phyloP scores from a whole-genome alignment of 2,329 filamentous ascomycete species.

The Arthrobotrys iridis region DNA sequence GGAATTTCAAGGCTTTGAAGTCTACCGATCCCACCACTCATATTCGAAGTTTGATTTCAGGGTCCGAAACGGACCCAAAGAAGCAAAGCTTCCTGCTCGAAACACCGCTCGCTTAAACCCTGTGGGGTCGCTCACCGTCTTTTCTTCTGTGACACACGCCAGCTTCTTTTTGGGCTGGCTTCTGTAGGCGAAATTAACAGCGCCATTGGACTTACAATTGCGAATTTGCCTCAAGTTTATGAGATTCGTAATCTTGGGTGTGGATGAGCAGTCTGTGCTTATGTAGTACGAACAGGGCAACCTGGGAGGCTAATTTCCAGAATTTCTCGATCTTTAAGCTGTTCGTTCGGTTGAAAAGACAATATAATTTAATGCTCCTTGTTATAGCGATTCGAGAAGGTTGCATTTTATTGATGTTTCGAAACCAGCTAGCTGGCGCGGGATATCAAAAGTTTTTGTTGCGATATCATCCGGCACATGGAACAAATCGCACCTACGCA shows the following conservation, averaged over 20 bases:
- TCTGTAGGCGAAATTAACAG: constrained; percentile 39
- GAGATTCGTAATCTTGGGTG: constrained; percentile 6
- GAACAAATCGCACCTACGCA: too few species aligned
- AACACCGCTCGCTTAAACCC: constrained; percentile 42
- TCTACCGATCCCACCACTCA: constrained; percentile 10
- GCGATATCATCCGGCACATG: not conserved
- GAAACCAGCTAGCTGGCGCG: not conserved
- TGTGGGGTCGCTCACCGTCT: constrained; percentile 14
- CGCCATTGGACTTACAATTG: constrained; percentile 20
- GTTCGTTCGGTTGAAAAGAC: not conserved
- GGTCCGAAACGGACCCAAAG: constrained; percentile 32
- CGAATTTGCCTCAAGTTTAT: not conserved
- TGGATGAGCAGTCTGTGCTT: constrained; percentile 12
- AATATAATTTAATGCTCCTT: constrained; percentile 1
- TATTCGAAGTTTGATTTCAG: constrained; percentile 41
- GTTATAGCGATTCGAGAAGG: constrained; percentile 13
- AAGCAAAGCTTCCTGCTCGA: constrained; percentile 23
- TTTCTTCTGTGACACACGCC: constrained; percentile 27
- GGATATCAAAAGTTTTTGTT: not conserved
- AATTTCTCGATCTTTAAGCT: not conserved
- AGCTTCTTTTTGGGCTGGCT: constrained; percentile 13
- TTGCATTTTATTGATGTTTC: not conserved
- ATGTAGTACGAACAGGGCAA: constrained; percentile 5
- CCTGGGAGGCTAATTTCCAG: constrained; percentile 12
- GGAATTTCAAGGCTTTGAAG: not conserved